Base-by-base conservation (phyloP, 768 basidiomycete genomes). In the Collybia nuda region DNA sequence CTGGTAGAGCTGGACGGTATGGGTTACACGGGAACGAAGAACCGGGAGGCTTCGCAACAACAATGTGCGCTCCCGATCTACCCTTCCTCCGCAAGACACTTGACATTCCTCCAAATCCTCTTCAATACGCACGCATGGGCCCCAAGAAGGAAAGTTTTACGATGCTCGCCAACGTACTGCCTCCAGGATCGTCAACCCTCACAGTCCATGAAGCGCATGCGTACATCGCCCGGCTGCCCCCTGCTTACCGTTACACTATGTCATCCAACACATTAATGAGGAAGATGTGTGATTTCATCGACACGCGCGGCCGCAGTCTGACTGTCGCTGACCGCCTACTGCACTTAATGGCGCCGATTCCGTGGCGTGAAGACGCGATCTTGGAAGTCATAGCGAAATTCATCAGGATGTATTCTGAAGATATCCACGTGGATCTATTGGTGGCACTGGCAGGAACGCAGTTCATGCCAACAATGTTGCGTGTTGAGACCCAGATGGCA, bases 1-100 rank as follows among this genome's bases (percentile, higher is more conserved):
- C 89, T 1, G 94, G 95, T 5, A 82, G 96, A 36, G 95, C 96
- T 0, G 96, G 95, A 11, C 87, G 96, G 2, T 98, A 81, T 64
- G 90, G 91, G 2, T 66, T 89, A 38, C 83, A 86, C 36, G 57
- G 54, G 23, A 69, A 62, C 19, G 62, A 61, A 28, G 70, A 74
- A 35, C 64, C 77, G 1, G 80, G 77, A 6, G 93, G 95, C 19
- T 74, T 77, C 26, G 87, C 84, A 6, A 94, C 93, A 0, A 88
- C 93, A 0, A 63, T 96, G n/a, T 63, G 74, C 38, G 62, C 70
- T 2, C 62, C 69, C 1, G 90, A 94, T 62, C 74, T 97, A 9
- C 74, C 77, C 0, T 67, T 79, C 50, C 71, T 98, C 8, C 64
- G 66, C 19, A 56, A 72, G 3, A 81, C 88, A 3, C 71, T 98